Percentiles rank a stretch among this genome's conserved stretches.
These are phyloP conservation scores for Lanmaoa pseudosensibilis DNA, from an alignment of 768 basidiomycete species.

Conservation along the genomic window DNA sequence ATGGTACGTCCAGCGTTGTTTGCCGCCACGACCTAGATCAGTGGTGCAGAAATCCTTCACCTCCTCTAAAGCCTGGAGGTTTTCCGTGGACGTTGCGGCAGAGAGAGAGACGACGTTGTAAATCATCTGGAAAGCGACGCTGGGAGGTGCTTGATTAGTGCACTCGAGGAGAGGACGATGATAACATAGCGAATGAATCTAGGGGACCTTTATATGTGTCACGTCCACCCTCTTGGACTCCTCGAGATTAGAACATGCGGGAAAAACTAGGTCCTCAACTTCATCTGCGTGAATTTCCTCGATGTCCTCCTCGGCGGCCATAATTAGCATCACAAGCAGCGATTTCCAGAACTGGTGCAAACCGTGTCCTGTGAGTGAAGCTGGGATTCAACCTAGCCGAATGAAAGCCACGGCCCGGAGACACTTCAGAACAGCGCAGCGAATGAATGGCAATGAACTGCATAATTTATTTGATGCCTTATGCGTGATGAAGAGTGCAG, in stretches of 20 bases:
- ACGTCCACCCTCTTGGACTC: constrained; percentile 5
- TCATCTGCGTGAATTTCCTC: constrained; percentile 17
- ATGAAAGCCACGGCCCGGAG: constrained; percentile 22
- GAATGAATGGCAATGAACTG: constrained; percentile 11
- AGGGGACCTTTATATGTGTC: constrained; percentile 24
- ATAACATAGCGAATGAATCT: constrained; percentile 12
- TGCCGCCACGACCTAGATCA: constrained; percentile 53
- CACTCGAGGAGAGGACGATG: constrained; percentile 13
- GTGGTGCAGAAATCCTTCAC: constrained; percentile 53
- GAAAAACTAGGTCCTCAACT: constrained; percentile 9
- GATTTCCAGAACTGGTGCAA: constrained; percentile 19
- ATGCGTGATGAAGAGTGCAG: constrained; percentile 12
- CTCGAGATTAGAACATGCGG: constrained; percentile 20
- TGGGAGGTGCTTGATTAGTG: neutral
- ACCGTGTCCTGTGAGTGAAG: constrained; percentile 19
- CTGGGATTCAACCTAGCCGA: constrained; percentile 25
- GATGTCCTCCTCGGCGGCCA: constrained; percentile 22
- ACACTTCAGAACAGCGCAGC: constrained; percentile 19
- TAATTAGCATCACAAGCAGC: constrained; percentile 22
- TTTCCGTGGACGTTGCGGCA: constrained; percentile 46
- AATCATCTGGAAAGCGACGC: constrained; percentile 17
- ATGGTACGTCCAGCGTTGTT: constrained; percentile 55
- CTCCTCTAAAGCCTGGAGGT: constrained; percentile 50
- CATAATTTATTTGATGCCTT: constrained; percentile 17
- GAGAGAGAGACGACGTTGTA: constrained; percentile 43